Conservation (phyloP, 2,329 filamentous ascomycete genomes). For the Colletotrichum phormii region DNA sequence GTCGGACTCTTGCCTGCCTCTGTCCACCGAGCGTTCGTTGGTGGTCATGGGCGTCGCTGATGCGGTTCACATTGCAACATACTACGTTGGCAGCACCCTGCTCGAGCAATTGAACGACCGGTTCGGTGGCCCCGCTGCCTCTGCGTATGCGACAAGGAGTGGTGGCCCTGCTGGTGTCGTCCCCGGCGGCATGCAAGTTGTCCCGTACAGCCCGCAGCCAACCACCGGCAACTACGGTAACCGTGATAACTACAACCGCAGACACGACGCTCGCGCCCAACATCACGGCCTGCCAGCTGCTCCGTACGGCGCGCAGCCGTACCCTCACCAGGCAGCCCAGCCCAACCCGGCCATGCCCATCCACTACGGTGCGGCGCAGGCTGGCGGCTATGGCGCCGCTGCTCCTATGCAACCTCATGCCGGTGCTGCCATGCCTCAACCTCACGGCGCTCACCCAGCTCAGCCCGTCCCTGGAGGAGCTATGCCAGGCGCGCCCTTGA, state of each 20-base stretch:
- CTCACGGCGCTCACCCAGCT: conserved; percentile 66
- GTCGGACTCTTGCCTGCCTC: conserved; percentile 91
- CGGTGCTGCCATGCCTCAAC: conserved; percentile 65
- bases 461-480: conserved; percentile 76
- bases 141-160: conserved; percentile 96
- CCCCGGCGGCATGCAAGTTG: conserved; percentile 97
- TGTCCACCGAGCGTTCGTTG: conserved; percentile 96
- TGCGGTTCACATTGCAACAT: conserved; percentile 98
- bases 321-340: conserved; percentile 74
- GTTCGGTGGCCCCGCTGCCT: conserved; percentile 94
- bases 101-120: conserved; percentile 97
- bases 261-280: conserved; percentile 74
- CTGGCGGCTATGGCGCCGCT: conserved; percentile 79
- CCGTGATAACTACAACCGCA: conserved; percentile 83
- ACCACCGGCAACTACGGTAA: conserved; percentile 93
- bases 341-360: conserved; percentile 74
- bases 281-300: conserved; percentile 79
- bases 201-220: conserved; percentile 96
- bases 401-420: conserved; percentile 84
- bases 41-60: conserved; percentile 98
- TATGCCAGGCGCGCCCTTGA: conserved; percentile 84
- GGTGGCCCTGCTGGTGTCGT: conserved; percentile 93
- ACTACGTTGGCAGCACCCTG: conserved; percentile 98
- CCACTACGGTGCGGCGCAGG: conserved; percentile 78
- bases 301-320: conserved; percentile 78